Percentiles rank a stretch among this genome's conserved stretches.
Conservation (phyloP, 768 basidiomycete species). For the Boletus pseudopeckii region DNA sequence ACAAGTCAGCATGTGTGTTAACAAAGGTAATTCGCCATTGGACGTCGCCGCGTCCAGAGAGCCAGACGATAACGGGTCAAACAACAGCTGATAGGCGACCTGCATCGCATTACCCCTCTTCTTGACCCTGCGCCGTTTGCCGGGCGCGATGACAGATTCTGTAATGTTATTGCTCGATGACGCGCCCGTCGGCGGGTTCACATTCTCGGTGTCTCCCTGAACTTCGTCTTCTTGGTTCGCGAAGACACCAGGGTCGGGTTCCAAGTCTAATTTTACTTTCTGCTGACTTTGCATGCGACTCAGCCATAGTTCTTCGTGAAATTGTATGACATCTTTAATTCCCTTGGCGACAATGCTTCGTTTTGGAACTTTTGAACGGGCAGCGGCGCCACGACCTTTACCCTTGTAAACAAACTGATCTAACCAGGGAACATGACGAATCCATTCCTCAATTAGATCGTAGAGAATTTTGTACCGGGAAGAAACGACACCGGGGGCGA, state of each 20-base stretch:
- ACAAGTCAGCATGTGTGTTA: conserved; percentile 56
- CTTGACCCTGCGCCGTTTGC: conserved; percentile 33
- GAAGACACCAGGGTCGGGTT: conserved; percentile 30
- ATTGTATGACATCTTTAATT: conserved; percentile 65
- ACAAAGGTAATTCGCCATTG: conserved; percentile 32
- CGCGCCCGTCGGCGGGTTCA: conserved; percentile 7
- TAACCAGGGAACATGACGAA: conserved; percentile 71
- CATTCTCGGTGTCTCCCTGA: conserved; percentile 19
- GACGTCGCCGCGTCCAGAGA: conserved; percentile 7
- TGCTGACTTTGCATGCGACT: conserved; percentile 36
- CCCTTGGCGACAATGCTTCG: conserved; percentile 64
- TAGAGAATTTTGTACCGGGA: conserved; percentile 65
- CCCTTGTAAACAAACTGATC: conserved; percentile 47
- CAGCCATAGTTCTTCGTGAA: conserved; percentile 60
- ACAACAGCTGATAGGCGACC: conserved; percentile 53
- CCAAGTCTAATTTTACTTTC: conserved; percentile 38
- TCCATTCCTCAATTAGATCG: conserved; percentile 56
- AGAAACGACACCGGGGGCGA: conserved; percentile 56
- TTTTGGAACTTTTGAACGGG: conserved; percentile 59
- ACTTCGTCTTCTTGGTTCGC: conserved; percentile 34
- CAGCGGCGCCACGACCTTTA: conserved; percentile 31
- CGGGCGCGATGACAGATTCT: background rate
- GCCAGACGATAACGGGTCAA: conserved; percentile 50
- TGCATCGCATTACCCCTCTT: conserved; percentile 32
- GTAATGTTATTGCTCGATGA: conserved; percentile 1